Evolutionary conservation across 2,329 filamentous ascomycete species (phyloP), one percentile per base, ranked within the genome.

Genomic region (Whalleya microplaca): DNA sequence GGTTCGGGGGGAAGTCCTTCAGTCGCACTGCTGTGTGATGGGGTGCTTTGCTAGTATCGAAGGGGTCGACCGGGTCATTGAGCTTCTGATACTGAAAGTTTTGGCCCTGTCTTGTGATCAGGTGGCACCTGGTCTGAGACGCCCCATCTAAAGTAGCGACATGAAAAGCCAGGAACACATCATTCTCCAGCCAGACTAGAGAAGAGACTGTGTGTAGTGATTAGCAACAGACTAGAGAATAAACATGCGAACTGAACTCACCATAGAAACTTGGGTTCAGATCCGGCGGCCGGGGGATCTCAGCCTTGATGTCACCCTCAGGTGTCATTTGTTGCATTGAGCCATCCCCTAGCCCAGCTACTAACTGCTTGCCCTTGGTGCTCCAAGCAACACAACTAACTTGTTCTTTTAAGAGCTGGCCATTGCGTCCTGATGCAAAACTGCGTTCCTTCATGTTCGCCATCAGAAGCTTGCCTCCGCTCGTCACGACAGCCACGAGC

Each of bases 351-450:
- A 95, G 79, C 16, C 96, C 95, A 64, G 91, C 93, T 44, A 96
- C 88, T 43, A 99, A 79, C 71, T 98, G 94, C 72, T 96, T 99
- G 45, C 95, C 95, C 71, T 88, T 91, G 58, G 86, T 89, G 72
- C 95, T 99, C 95, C 96, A 99, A 53, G 90, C 88, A 5, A 91
- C 83, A 67, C 90, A 95, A 70, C 88, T 92, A 23, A 96, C 93
- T 46, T 89, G 87, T 23, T 83, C 79, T 67, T 88, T 91, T 61
- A 96, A 78, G 0, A 67, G 78, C 61, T 77, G 82, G 32, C 90
- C 91, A 62, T 85, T 85, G 19, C 80, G 66, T 1, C 84, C 84
- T 32, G 78, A 76, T 8, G 82, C 71, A 44, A 92, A 80, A 41
- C 76, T 80, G 47, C 83, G 81, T 40, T 87, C 83, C 66, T 89